Evolutionary conservation across 257 asterid species (phyloP).

Genomic region (Solanum verrucosum): DNA sequence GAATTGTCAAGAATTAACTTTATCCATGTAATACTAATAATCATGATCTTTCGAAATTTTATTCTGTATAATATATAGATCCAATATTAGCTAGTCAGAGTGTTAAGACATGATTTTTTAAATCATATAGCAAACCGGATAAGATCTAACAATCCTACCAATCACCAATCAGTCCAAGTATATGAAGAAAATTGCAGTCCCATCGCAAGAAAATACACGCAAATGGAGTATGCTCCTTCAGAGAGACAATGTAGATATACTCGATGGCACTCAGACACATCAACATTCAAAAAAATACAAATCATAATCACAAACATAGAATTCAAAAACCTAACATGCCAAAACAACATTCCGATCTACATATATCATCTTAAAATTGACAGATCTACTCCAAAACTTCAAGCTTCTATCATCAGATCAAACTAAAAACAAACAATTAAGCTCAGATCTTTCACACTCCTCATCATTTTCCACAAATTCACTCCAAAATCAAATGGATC

Average conservation of each 20-base stretch:
- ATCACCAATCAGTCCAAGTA: not conserved
- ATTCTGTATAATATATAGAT: not conserved
- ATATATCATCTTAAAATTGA: not conserved
- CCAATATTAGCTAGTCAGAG: not conserved
- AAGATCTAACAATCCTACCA: not conserved
- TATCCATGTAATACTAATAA: not conserved
- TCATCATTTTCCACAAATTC: not conserved
- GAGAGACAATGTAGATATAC: not conserved
- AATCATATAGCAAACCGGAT: not conserved
- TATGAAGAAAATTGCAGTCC: not conserved
- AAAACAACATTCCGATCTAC: not conserved
- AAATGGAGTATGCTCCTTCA: not conserved
- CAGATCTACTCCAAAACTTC: constrained; percentile 1
- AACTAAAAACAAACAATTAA: not conserved
- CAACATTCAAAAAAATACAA: not conserved
- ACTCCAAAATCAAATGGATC: not conserved
- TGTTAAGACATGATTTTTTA: not conserved
- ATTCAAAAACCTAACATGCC: not conserved
- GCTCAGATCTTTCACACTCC: not conserved
- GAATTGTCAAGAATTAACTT: not conserved
- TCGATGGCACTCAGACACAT: not conserved
- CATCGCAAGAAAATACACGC: not conserved
- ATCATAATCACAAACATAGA: not conserved
- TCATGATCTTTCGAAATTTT: not conserved
- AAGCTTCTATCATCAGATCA: not conserved